Percentiles rank a stretch among this genome's conserved stretches.
Conservation (phyloP, 192 early-diverging fungal species). For the Podila verticillata region DNA sequence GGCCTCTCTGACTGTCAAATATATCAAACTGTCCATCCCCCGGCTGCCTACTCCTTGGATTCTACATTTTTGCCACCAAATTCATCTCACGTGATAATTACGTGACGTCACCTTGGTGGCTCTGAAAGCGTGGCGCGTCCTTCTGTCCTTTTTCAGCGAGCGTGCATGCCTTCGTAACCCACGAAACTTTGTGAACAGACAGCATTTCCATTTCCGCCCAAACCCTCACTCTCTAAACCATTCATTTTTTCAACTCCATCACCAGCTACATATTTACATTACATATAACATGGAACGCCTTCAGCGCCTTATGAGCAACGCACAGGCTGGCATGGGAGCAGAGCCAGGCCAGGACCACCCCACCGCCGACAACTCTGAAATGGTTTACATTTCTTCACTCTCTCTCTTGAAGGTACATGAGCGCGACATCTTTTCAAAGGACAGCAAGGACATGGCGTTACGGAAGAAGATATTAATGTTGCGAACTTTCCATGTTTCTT, state of each 20-base stretch:
- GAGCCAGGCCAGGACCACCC: conserved; percentile 85
- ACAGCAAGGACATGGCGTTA: neutral
- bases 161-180: too few species aligned
- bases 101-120: too few species aligned
- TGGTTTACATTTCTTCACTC: conserved; percentile 99
- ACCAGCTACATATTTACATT: conserved; percentile 3
- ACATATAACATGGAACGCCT: conserved; percentile 63
- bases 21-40: too few species aligned
- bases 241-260: neutral
- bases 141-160: too few species aligned
- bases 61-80: too few species aligned
- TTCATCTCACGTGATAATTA: too few species aligned
- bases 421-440: neutral
- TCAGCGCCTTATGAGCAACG: conserved; percentile 65
- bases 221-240: neutral
- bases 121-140: too few species aligned
- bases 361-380: conserved; percentile 98
- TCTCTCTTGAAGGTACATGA: conserved; percentile 89
- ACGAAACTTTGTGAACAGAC: too few species aligned
- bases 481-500: neutral
- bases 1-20: too few species aligned
- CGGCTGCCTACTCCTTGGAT: too few species aligned
- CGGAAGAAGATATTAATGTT: neutral
- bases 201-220: neutral
- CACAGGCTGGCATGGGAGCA: conserved; percentile 59